Base-by-base conservation (phyloP, 768 basidiomycete species). In the Xerocomellus intermedius region DNA sequence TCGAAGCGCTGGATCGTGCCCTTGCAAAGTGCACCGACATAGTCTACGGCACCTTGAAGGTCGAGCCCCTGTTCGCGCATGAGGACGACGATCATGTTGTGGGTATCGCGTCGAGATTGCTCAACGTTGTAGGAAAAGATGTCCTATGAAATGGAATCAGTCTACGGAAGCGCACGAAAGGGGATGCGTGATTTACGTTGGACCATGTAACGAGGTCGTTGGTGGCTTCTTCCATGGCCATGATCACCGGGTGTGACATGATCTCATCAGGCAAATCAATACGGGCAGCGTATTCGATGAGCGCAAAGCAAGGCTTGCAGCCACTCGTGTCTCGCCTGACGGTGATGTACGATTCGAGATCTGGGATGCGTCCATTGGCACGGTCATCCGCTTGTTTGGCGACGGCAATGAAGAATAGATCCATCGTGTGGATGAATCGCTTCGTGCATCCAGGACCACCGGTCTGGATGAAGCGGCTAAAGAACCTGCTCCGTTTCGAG, bases 111-210 rank as follows among this genome's bases (percentile, higher is more conserved):
- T 14, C 82, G 79, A 3, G 86, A 80, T 68, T 89, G 87, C 64
- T 89, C 88, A 42, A 82, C 81, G 56, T 89, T 87, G 69, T 86
- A 90, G 1, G 86, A 89, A 65, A 86, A 85, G 35, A 89, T 84
- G 58, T 89, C 87, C 87, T 87, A 2, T 5, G 16, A 8, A 8
- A 48, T 12, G 14, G 3, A 30, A 50, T 69, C 21, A 59, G 41
- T 21, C 9, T 19, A 28, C 13, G 28, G 42, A 26, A 3, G 6
- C 8, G 2, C 4, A 32, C 5, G n/a, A 17, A 28, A 8, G 0
- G 16, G 3, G 5, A 67, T 47, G 52, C 14, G 38, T 4, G 46
- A 41, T 58, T 56, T 55, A 73, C 78, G 50, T 79, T 79, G 26
- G 74, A 77, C 74, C 78, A 80, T 10, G 75, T 76, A 38, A 84